Base-by-base conservation (phyloP, 2,329 filamentous ascomycete genomes). In the Aspergillus latus region DNA sequence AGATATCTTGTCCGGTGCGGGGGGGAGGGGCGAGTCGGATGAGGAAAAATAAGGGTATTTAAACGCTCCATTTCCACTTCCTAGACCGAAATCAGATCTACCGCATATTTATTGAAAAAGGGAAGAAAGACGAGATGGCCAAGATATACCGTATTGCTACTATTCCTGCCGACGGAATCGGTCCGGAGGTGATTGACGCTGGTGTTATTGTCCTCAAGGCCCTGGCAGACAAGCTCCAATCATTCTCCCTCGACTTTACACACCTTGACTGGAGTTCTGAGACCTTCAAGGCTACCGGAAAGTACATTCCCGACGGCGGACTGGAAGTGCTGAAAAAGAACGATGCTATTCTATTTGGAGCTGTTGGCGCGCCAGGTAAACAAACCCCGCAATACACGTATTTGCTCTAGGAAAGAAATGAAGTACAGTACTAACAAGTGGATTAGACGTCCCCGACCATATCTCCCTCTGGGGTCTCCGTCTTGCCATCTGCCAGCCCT, bases 121-220 rank as follows among this genome's bases (percentile, higher is more conserved):
- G 34, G 1, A 21, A 39, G 16, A 16, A 42, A 4, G 7, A 44
- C 34, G 52, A 39, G 45, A 57, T 57, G 54, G 29, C 46, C 16
- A 67, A 66, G 45, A 64, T 68, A 10, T 79, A 81, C 64, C 76
- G 68, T 50, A 85, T 88, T 59, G 85, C 85, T n/a, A 80, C 78
- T 30, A 87, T 89, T 53, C 85, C 86, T 0, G 87, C 84, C 6
- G 87, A 89, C 65, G 87, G 87, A 52, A 89, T 89, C 58, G 87
- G 87, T 1, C 81, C 81, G 1, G 87, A 89, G 69, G 86, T 89
- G 9, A 83, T 88, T 69, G 75, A 80, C 32, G 84, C 84, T 1
- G 85, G 84, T 2, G 82, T 88, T 7, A 75, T 80, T 42, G 87
- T 87, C 0, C 72, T 90, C 49, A 78, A 84, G 45, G 67, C 70